These are phyloP conservation scores for Candida nitratophila DNA, from an alignment of 805 yeast genomes.

Conservation along the genomic window DNA sequence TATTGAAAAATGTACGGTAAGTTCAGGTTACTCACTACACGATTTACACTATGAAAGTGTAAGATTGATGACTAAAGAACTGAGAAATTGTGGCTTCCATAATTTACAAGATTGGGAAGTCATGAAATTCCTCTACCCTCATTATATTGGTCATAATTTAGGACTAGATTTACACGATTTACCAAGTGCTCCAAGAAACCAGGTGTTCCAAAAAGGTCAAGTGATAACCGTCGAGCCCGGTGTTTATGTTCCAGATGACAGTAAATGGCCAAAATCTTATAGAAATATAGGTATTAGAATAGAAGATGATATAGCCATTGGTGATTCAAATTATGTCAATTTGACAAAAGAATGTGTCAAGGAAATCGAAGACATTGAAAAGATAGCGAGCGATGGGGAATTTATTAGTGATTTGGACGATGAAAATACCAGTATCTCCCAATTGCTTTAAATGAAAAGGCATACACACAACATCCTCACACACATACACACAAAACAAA, in stretches of 20 bases:
- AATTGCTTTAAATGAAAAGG: conserved; percentile 5
- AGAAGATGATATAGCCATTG: conserved; percentile 89
- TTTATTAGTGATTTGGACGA: conserved; percentile 7
- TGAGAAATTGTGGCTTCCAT: conserved; percentile 66
- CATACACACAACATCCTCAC: no score
- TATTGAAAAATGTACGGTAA: conserved; percentile 59
- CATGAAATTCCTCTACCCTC: conserved; percentile 69
- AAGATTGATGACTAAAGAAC: conserved; percentile 48
- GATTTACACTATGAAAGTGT: conserved; percentile 74
- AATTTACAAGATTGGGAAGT: conserved; percentile 44
- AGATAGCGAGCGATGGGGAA: conserved; percentile 52
- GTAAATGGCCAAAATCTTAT: conserved; percentile 69
- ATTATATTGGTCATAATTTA: conserved; percentile 90
- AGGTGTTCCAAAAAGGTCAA: conserved; percentile 55
- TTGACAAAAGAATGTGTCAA: conserved; percentile 81
- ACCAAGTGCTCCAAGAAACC: conserved; percentile 54
- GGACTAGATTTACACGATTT: conserved; percentile 90
- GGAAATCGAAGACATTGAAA: conserved; percentile 77
- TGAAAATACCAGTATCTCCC: conserved; percentile 34
- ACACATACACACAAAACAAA: no score
- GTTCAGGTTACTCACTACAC: conserved; percentile 47
- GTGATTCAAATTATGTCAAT: conserved; percentile 43
- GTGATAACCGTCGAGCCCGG: conserved; percentile 97
- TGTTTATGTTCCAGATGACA: conserved; percentile 72
- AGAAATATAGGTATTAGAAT: conserved; percentile 90